Base-by-base conservation (phyloP, 495 filamentous ascomycete species). In the Terfezia claveryi region DNA sequence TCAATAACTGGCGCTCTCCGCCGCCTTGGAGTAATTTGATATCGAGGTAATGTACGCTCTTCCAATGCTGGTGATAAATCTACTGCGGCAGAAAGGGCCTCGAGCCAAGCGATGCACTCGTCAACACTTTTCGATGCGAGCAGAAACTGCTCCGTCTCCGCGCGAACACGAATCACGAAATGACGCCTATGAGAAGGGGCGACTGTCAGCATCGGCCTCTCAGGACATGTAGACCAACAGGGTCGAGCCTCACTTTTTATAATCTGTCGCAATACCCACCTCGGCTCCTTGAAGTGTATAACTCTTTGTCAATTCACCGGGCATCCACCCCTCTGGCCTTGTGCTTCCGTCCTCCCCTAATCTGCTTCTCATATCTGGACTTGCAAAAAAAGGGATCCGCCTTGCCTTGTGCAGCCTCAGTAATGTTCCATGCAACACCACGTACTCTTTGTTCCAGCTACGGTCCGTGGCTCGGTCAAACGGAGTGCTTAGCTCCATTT, bases 271-370 rank as follows among this genome's bases (percentile, higher is more conserved):
- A 32, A 81, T 71, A 12, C 80, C 80, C 38, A 78, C 74, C 62
- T 83, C 79, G 36, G 79, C 80, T 59, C 81, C 72, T 51, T 81
- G 74, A 23, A 83, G 68, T 36, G 74, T 76, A 62, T 79, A 82
- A 51, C 68, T 73, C 61, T 66, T 71, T 41, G 80, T 63, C 37
- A 81, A 59, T 37, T 62, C 59, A 11, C 74, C 72, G 12, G 70
- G 57, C 7, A 14, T 44, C 38, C 58, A 54, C 37, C 55, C 37
- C 38, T 46, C 10, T 56, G 61, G 54, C 38, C 52, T 56, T 62
- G 55, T 5, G 37, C 38, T 46, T 51, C 38, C 17, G 2, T 16
- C 20, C 17, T 38, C 14, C 16, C 49, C 14, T 10, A 8, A 10
- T 14, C 14, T 10, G 9, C 41, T 46, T 14, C 41, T 14, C 14